Conservation (phyloP, 2,329 filamentous ascomycete species). For the Sporothrix brunneoviolacea region DNA sequence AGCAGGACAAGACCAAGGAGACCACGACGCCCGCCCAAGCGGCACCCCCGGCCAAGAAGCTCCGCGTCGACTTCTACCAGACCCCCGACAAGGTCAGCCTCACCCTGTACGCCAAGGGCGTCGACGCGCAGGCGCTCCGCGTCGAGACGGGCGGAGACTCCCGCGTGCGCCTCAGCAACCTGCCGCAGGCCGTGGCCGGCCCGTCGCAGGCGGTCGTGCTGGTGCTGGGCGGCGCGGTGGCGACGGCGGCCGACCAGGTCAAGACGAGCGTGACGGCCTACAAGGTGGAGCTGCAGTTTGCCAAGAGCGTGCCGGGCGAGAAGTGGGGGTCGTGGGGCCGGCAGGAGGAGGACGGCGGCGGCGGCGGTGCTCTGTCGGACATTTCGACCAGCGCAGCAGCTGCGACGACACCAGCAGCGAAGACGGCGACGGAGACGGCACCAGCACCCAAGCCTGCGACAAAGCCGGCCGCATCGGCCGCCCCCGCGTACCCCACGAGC, state of each 20-base stretch:
- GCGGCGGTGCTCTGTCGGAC: conserved; percentile 9
- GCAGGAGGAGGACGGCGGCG: conserved; percentile 1
- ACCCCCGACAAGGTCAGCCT: conserved; percentile 30
- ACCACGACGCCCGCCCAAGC: too few species aligned
- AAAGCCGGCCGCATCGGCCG: neutral
- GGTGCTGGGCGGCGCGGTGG: conserved; percentile 23
- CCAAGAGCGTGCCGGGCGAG: conserved; percentile 11
- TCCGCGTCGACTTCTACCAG: conserved; percentile 38
- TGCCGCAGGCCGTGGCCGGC: conserved; percentile 19
- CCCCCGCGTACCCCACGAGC: conserved; percentile 74
- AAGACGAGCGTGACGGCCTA: conserved; percentile 15
- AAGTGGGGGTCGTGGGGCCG: conserved; percentile 30
- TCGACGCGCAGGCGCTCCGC: conserved; percentile 21
- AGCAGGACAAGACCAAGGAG: too few species aligned
- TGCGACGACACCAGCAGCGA: neutral
- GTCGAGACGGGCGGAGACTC: conserved; percentile 6
- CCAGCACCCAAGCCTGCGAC: neutral
- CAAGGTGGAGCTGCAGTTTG: too few species aligned
- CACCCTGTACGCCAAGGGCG: conserved; percentile 35
- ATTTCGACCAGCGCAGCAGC: neutral
- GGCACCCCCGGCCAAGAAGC: conserved; percentile 24
- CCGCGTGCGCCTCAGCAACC: conserved; percentile 14
- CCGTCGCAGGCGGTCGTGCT: conserved; percentile 16
- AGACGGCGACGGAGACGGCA: neutral
- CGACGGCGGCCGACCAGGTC: conserved; percentile 18